Conservation (phyloP, 2,329 filamentous ascomycete species). For the Cladosporium austrohemisphaericum region DNA sequence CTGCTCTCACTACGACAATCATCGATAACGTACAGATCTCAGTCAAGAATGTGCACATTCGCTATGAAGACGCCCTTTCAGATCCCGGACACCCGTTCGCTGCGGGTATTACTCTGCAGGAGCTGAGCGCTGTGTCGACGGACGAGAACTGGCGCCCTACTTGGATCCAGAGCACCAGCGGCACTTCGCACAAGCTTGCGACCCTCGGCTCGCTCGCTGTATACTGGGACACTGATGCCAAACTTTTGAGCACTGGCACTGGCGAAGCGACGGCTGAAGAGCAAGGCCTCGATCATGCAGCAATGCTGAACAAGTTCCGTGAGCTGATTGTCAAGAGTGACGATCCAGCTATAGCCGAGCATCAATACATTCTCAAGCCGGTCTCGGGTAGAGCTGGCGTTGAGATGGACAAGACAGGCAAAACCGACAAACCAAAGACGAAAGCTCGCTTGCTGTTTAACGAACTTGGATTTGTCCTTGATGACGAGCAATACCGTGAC, state of each 20-base stretch:
- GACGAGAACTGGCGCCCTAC: slow-evolving; percentile 92
- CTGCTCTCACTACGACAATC: slow-evolving; percentile 91
- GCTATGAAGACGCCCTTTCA: slow-evolving; percentile 96
- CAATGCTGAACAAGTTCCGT: slow-evolving; percentile 73
- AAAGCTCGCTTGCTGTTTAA: slow-evolving; percentile 92
- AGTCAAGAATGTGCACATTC: slow-evolving; percentile 96
- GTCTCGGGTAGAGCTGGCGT: slow-evolving; percentile 94
- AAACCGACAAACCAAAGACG: slow-evolving; percentile 72
- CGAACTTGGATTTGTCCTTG: slow-evolving; percentile 94
- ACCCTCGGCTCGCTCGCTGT: slow-evolving; percentile 84
- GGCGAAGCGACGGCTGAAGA: slow-evolving; percentile 61
- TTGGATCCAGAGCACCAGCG: slow-evolving; percentile 83
- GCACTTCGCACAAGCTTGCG: slow-evolving; percentile 87
- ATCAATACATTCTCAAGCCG: slow-evolving; percentile 94
- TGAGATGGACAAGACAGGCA: slow-evolving; percentile 89
- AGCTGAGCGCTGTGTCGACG: slow-evolving; percentile 95
- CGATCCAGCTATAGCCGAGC: slow-evolving; percentile 53
- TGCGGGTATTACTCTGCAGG: slow-evolving; percentile 84
- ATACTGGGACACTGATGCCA: slow-evolving; percentile 96
- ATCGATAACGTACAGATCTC: slow-evolving; percentile 97
- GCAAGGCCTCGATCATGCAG: slow-evolving; percentile 65
- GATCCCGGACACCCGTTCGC: slow-evolving; percentile 94
- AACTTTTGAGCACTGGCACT: slow-evolving; percentile 75
- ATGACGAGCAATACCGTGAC: slow-evolving; percentile 96
- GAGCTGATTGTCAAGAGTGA: slow-evolving; percentile 73